Conservation (phyloP, 2,329 filamentous ascomycete species). For the Phialophora verrucosa region DNA sequence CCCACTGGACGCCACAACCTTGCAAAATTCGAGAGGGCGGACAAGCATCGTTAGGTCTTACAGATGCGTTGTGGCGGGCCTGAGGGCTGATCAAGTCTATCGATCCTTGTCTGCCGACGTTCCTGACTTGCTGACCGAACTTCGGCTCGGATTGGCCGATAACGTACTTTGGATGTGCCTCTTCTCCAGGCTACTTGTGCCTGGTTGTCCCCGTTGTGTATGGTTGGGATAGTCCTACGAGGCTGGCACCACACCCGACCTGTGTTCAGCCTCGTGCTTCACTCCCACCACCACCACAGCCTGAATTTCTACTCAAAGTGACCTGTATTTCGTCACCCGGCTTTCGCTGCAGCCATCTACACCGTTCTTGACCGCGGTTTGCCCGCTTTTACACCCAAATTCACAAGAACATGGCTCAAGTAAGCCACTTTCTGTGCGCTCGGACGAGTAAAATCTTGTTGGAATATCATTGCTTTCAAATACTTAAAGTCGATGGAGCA, state of each 20-base stretch:
- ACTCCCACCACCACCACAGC: background rate
- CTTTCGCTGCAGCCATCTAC: background rate
- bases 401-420: slow-evolving; percentile 12
- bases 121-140: background rate
- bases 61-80: slow-evolving; percentile 1
- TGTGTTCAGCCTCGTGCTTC: background rate
- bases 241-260: background rate
- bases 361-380: background rate
- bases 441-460: slow-evolving; percentile 5
- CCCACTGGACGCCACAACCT: background rate
- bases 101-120: background rate
- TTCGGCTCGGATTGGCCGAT: background rate
- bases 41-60: slow-evolving; percentile 2
- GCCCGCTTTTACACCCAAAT: background rate
- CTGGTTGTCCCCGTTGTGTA: background rate
- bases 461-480: background rate
- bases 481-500: background rate
- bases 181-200: background rate
- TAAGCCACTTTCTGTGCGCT: slow-evolving; percentile 13
- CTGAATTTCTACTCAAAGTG: background rate
- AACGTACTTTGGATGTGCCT: background rate
- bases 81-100: slow-evolving; percentile 2
- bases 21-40: background rate
- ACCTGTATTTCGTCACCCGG: background rate
- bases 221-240: background rate